A percentile compares a stretch with the other conserved stretches of the same genome.
Conservation (phyloP, 441 rosid genomes). For the Pelargonium myrrhifolium region DNA sequence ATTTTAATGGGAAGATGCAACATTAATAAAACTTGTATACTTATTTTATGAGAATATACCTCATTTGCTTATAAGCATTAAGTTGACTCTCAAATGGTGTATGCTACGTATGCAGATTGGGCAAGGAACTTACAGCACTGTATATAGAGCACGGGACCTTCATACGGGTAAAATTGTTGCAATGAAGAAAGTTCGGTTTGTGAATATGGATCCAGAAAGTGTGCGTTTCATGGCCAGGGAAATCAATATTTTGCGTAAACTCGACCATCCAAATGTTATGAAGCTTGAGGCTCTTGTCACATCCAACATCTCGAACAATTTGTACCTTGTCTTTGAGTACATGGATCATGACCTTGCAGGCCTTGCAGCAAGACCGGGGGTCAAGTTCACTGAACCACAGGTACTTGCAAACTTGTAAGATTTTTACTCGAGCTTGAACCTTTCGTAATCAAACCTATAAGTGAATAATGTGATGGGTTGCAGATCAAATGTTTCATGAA, state of each 20-base stretch:
- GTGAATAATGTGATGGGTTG: conserved; percentile 11
- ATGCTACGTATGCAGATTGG: conserved; percentile 65
- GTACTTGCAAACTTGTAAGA: conserved; percentile 25
- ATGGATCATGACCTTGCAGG: conserved; percentile 99
- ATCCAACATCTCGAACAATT: conserved; percentile 95
- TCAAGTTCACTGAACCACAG: conserved; percentile 84
- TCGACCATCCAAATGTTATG: conserved; percentile 88
- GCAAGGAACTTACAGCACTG: conserved; percentile 96
- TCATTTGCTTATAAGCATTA: neutral
- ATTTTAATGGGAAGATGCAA: no score
- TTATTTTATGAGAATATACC: no score
- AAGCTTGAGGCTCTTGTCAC: conserved; percentile 96
- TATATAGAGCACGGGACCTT: conserved; percentile 88
- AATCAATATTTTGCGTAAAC: conserved; percentile 84
- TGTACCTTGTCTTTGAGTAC: conserved; percentile 88
- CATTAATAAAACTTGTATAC: no score
- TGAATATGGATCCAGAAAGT: conserved; percentile 93
- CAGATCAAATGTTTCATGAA: conserved; percentile 93
- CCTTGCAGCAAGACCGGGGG: conserved; percentile 80
- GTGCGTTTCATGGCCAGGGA: conserved; percentile 99
- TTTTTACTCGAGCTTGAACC: no score
- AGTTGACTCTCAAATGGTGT: conserved; percentile 4
- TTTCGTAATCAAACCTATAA: neutral
- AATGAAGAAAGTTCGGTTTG: conserved; percentile 93
- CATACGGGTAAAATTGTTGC: conserved; percentile 89